Conservation (phyloP, 2,329 filamentous ascomycete species). For the Aspergillus caelatus region DNA sequence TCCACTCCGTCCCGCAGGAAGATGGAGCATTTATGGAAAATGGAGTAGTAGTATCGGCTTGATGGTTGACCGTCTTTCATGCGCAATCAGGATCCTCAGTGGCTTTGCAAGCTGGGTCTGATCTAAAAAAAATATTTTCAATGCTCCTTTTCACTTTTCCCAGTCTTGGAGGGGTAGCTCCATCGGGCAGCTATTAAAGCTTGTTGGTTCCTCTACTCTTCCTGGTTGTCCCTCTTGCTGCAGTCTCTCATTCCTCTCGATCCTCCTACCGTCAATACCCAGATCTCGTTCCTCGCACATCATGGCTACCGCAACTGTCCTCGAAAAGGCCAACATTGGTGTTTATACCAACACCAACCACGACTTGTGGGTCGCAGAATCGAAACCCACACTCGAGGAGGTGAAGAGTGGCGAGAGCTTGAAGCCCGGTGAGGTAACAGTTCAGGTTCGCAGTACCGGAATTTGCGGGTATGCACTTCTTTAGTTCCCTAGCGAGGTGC, state of each 20-base stretch:
- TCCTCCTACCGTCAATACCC: slow-evolving; percentile 3
- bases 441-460: slow-evolving; percentile 90
- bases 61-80: slow-evolving; percentile 7
- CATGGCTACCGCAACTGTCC: slow-evolving; percentile 39
- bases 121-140: slow-evolving; percentile 6
- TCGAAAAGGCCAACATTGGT: slow-evolving; percentile 84
- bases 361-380: slow-evolving; percentile 83
- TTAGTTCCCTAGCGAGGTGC: neutral
- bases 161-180: slow-evolving; percentile 19
- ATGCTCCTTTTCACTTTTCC: slow-evolving; percentile 5
- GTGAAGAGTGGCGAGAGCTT: slow-evolving; percentile 69
- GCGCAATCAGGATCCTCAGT: slow-evolving; percentile 9
- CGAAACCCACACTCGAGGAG: slow-evolving; percentile 74
- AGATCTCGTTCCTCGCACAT: slow-evolving; percentile 11
- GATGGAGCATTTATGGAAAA: slow-evolving; percentile 8
- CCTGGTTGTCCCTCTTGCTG: slow-evolving; percentile 10
- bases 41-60: slow-evolving; percentile 4
- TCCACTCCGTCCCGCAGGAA: slow-evolving; percentile 15
- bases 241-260: slow-evolving; percentile 8
- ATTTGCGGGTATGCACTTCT: slow-evolving; percentile 76
- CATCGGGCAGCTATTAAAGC: slow-evolving; percentile 20
- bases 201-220: slow-evolving; percentile 18
- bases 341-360: slow-evolving; percentile 94
- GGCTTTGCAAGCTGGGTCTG: neutral
- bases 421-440: slow-evolving; percentile 79